Percentiles rank a stretch among this genome's conserved stretches.
These are phyloP conservation scores for Coemansia sp. DNA, from an alignment of 192 early-diverging fungal genomes.

Conservation along the genomic window DNA sequence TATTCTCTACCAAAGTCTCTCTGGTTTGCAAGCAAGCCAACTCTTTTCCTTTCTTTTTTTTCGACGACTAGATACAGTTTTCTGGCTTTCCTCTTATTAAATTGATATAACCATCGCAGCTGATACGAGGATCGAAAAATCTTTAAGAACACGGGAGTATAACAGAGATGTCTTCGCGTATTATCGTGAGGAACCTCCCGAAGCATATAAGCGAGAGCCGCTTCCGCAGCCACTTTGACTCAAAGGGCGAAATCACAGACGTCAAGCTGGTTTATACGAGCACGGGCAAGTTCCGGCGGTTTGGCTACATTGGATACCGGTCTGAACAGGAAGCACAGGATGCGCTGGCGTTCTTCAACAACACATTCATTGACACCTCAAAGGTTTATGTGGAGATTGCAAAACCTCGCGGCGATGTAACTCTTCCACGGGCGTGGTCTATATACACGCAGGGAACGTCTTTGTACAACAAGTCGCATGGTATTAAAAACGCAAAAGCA, in stretches of 20 bases:
- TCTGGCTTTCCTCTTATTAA: neutral
- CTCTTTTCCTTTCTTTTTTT: neutral
- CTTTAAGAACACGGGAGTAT: neutral
- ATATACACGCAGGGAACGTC: slow-evolving; percentile 82
- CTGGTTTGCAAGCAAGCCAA: neutral
- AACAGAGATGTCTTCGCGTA: slow-evolving; percentile 57
- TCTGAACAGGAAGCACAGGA: slow-evolving; percentile 82
- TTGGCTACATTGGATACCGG: slow-evolving; percentile 91
- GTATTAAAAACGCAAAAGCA: slow-evolving; percentile 7
- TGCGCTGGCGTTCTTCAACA: slow-evolving; percentile 83
- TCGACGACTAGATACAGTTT: neutral
- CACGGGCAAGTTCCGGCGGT: slow-evolving; percentile 67
- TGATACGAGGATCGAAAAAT: neutral
- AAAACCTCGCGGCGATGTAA: slow-evolving; percentile 79
- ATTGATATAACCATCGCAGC: neutral
- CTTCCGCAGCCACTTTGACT: slow-evolving; percentile 82
- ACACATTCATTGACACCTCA: slow-evolving; percentile 89
- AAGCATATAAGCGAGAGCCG: slow-evolving; percentile 81
- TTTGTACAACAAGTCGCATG: slow-evolving; percentile 58
- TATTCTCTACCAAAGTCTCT: slow-evolving; percentile 1
- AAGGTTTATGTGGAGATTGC: slow-evolving; percentile 84
- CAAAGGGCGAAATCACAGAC: slow-evolving; percentile 87
- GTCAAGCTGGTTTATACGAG: slow-evolving; percentile 79
- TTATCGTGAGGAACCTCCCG: slow-evolving; percentile 97
- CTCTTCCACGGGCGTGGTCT: slow-evolving; percentile 88